Evolutionary conservation across 2,329 filamentous ascomycete species (phyloP).

Genomic region (Zymoseptoria passerinii): DNA sequence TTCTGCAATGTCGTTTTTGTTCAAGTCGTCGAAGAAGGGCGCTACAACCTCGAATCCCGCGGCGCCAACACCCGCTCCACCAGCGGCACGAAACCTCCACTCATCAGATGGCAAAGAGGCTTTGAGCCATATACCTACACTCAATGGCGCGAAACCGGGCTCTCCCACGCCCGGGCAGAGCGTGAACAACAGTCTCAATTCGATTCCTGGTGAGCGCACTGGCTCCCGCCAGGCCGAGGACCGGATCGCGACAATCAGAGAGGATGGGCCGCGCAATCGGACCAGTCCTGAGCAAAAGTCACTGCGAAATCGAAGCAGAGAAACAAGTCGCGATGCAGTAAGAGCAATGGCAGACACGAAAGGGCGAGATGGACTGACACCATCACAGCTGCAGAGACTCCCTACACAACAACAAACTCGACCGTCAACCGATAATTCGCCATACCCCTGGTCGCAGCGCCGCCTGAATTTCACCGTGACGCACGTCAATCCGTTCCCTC

Average conservation of each 20-base stretch:
- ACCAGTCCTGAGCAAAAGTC: conserved; percentile 20
- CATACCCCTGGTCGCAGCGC: conserved; percentile 94
- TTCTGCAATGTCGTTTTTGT: conserved; percentile 42
- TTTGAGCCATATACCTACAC: conserved; percentile 35
- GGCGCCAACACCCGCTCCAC: conserved; percentile 31
- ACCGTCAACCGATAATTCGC: conserved; percentile 59
- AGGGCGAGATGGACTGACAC: conserved; percentile 2
- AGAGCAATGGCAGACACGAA: conserved; percentile 1
- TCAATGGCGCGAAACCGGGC: conserved; percentile 38
- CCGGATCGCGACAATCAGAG: conserved; percentile 8
- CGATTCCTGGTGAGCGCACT: conserved; percentile 14
- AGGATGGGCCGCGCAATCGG: conserved; percentile 6
- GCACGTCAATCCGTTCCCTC: conserved; percentile 80
- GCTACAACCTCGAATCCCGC: conserved; percentile 12
- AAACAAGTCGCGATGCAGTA: conserved; percentile 21
- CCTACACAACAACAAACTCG: conserved; percentile 30
- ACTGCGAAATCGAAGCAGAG: conserved; percentile 17
- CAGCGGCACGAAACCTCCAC: conserved; percentile 48
- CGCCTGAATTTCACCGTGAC: conserved; percentile 76
- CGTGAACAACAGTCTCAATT: conserved; percentile 41
- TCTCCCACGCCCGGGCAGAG: conserved; percentile 61
- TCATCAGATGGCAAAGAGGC: conserved; percentile 44
- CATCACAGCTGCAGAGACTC: conserved; percentile 37
- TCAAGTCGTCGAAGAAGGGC: conserved; percentile 39
- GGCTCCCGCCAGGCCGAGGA: conserved; percentile 12